Evolutionary conservation across 139 green algal genomes (phyloP).

Genomic region (Pseudopediastrum boryanum): DNA sequence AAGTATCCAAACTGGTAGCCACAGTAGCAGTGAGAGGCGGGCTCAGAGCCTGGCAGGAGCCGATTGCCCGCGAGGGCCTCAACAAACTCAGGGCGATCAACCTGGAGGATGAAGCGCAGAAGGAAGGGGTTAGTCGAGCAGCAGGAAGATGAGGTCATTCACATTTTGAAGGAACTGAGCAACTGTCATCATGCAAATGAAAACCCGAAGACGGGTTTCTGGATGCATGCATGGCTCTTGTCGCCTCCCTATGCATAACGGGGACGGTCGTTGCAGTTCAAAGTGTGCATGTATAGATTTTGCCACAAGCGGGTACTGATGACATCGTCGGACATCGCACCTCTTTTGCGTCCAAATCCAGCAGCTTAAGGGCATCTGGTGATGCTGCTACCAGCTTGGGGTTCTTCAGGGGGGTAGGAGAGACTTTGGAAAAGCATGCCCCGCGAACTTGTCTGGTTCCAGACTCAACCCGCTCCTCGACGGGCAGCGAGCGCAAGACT

Average conservation of each 20-base stretch:
- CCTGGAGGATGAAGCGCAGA: constrained; percentile 3
- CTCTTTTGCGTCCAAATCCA: constrained; percentile 53
- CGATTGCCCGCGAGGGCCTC: constrained; percentile 50
- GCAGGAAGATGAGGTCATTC: neutral
- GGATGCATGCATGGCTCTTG: neutral
- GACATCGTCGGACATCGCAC: constrained; percentile 16
- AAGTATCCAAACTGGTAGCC: constrained; percentile 64
- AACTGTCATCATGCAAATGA: neutral
- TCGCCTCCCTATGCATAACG: neutral
- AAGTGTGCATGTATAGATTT: too few relatives aligned
- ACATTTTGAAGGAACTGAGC: neutral
- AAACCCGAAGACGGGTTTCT: neutral
- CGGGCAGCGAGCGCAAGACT: constrained; percentile 26
- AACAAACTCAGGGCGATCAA: constrained; percentile 42
- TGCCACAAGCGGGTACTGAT: too few relatives aligned
- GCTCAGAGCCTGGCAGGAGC: constrained; percentile 47
- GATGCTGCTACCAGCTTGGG: constrained; percentile 51
- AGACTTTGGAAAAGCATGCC: constrained; percentile 46
- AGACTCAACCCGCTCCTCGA: constrained; percentile 17
- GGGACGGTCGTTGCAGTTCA: too few relatives aligned
- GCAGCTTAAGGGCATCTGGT: constrained; percentile 48
- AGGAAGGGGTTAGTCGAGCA: neutral
- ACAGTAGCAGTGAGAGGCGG: constrained; percentile 71
- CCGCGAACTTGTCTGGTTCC: constrained; percentile 34
- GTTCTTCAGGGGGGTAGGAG: constrained; percentile 43